Percentiles rank a stretch among this genome's conserved stretches.
These are phyloP conservation scores for Blastobotrys malaysiensis DNA, from an alignment of 1,139 yeast genomes.

Conservation along the genomic window DNA sequence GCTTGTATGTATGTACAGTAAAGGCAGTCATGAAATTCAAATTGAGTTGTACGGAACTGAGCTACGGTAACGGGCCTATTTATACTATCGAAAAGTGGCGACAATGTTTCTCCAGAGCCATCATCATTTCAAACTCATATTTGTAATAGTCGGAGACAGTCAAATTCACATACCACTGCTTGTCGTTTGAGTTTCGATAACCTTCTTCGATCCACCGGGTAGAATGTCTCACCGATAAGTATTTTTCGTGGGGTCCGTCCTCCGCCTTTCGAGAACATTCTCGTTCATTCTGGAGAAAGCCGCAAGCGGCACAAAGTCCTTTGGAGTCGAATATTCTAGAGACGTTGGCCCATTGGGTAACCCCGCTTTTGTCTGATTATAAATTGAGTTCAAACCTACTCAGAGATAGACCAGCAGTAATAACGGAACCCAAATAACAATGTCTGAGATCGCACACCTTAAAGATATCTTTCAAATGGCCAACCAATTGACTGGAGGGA, in stretches of 20 bases:
- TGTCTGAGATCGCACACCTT: background rate
- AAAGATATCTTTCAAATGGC: background rate
- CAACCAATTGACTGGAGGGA: background rate
- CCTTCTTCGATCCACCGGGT: background rate
- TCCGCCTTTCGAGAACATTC: background rate
- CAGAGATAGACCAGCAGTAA: background rate
- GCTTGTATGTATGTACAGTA: background rate
- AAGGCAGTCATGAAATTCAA: background rate
- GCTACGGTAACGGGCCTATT: background rate
- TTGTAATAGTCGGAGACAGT: background rate
- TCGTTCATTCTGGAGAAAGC: background rate
- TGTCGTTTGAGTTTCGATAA: background rate
- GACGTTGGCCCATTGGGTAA: background rate
- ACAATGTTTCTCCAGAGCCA: background rate
- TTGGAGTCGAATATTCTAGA: background rate
- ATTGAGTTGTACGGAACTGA: no score
- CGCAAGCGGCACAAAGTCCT: background rate
- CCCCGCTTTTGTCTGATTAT: background rate
- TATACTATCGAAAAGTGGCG: background rate
- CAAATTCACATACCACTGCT: background rate
- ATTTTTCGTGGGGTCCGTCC: background rate
- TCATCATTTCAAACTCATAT: background rate
- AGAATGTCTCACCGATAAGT: background rate
- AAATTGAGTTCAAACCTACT: background rate
- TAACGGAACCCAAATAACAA: background rate